Evolutionary conservation across 2,329 filamentous ascomycete species (phyloP), one percentile per base, ranked within the genome.

Genomic region (Aurifilum marmelostoma): DNA sequence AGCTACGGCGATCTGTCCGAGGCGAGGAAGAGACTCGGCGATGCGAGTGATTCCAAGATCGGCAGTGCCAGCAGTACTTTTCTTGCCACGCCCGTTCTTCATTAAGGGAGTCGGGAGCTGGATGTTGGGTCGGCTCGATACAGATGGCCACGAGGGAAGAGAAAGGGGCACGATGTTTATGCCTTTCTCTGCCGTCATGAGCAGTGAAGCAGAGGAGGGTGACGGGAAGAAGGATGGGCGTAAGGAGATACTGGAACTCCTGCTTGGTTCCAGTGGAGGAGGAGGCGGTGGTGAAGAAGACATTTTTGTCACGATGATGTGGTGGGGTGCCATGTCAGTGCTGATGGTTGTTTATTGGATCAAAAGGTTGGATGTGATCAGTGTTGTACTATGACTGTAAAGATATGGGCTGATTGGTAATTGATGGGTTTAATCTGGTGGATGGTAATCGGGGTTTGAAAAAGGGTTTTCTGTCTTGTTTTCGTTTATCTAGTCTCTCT

Each of bases 1-100:
- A 71, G 69, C 69, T 71, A 67, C 21, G 69, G 69, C 1, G 69
- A 71, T 41, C 69, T 71, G 14, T 67, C 63, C 4, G 69, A 69
- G 61, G 69, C 69, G 32, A 54, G 69, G 18, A 69, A 65, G 61
- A 65, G 64, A 65, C 67, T 69, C 9, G 69, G 69, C 34, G 62
- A 68, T 43, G 56, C 65, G 60, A 61, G 21, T 54, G 65, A 54
- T 16, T 61, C 65, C 43, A 69, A 69, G 60, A 67, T 65, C 29
- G 67, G 60, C 54, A 37, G 37, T 11, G 67, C 52, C 11, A 65
- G 54, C 7, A 67, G 65, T 69, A 39, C 67, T 32, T 67, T 69
- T 58, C 69, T 71, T 54, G 67, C 69, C 12, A 67, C 67, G 39
- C 69, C 69, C 34, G 67, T 69, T 67, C 69, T 69, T 67, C 69